Percentiles rank a stretch among this genome's conserved stretches.
Conservation (phyloP, 2,329 filamentous ascomycete species). For the Didymellaceae sp. region DNA sequence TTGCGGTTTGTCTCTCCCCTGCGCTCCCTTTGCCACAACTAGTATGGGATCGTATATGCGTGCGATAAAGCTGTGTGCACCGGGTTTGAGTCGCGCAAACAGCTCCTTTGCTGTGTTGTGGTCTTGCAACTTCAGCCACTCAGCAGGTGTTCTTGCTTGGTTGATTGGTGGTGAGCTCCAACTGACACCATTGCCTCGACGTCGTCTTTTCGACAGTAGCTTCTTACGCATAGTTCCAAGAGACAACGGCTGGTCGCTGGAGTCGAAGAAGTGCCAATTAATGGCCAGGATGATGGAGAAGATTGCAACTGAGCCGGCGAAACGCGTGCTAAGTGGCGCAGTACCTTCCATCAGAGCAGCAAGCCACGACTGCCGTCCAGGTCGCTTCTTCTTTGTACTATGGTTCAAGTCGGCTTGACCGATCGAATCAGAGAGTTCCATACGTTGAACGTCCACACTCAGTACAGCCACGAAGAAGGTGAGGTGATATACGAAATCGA, state of each 20-base stretch:
- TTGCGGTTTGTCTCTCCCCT: conserved; percentile 64
- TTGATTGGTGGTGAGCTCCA: conserved; percentile 66
- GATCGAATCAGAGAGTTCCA: conserved; percentile 76
- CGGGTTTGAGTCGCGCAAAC: conserved; percentile 76
- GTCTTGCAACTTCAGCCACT: conserved; percentile 79
- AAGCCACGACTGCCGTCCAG: conserved; percentile 61
- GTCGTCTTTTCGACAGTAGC: conserved; percentile 31
- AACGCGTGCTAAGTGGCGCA: conserved; percentile 71
- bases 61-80: conserved; percentile 73
- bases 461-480: conserved; percentile 82
- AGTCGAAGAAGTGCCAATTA: conserved; percentile 79
- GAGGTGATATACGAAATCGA: conserved; percentile 79
- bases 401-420: conserved; percentile 50
- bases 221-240: conserved; percentile 29
- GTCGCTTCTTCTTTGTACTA: conserved; percentile 56
- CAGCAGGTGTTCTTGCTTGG: conserved; percentile 75
- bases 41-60: conserved; percentile 77
- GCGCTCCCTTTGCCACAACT: conserved; percentile 72
- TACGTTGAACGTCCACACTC: conserved; percentile 77
- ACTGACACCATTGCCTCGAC: conserved; percentile 18
- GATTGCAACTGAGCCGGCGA: conserved; percentile 76
- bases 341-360: conserved; percentile 69
- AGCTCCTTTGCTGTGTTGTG: conserved; percentile 79
- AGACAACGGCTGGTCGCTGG: conserved; percentile 52
- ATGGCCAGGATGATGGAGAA: conserved; percentile 74